Evolutionary conservation across 257 asterid species (phyloP).

Genomic region (Thymus quinquecostatus): DNA sequence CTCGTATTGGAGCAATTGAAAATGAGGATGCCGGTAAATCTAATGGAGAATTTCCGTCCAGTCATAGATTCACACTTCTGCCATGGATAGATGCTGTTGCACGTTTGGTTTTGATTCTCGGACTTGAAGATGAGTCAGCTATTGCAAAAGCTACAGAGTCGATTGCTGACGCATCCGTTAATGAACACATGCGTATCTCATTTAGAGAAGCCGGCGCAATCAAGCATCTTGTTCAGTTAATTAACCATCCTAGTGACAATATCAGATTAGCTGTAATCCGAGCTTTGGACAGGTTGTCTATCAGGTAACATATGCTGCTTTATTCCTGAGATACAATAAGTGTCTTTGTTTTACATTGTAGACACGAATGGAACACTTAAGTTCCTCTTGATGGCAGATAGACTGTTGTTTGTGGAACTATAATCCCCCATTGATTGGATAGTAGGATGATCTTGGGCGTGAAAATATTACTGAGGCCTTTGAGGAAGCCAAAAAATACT

Average conservation of each 20-base stretch:
- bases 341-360: neutral
- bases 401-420: neutral
- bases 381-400: neutral
- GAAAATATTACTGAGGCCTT: neutral
- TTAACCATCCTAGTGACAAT: constrained; percentile 58
- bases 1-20: constrained; percentile 85
- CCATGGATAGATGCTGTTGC: constrained; percentile 84
- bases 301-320: constrained; percentile 57
- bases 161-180: constrained; percentile 76
- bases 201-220: constrained; percentile 84
- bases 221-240: constrained; percentile 61
- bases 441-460: neutral
- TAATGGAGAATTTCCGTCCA: constrained; percentile 31
- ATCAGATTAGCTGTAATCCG: constrained; percentile 59
- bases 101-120: constrained; percentile 83
- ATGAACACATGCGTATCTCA: constrained; percentile 68
- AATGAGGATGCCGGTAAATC: constrained; percentile 52
- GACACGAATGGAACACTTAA: neutral
- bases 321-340: constrained; percentile 19
- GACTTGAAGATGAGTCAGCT: constrained; percentile 81
- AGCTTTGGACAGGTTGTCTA: constrained; percentile 76
- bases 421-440: neutral
- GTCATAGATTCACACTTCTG: constrained; percentile 62
- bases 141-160: constrained; percentile 73
- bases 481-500: neutral